Base-by-base conservation (phyloP, 2,329 filamentous ascomycete genomes). In the Magnaporthiopsis incrustans region DNA sequence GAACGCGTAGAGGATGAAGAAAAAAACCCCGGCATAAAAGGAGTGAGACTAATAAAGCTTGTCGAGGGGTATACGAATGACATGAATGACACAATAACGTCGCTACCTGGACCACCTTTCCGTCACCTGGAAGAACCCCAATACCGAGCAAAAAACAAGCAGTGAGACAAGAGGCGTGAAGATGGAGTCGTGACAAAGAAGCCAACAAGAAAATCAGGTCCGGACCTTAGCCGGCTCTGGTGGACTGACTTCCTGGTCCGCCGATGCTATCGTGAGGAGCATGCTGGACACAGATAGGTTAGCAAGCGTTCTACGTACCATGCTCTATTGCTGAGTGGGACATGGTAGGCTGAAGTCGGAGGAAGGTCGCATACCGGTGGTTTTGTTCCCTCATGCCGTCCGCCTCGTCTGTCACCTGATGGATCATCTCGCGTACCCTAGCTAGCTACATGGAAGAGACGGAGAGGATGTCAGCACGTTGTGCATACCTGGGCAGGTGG, bases 351-450 rank as follows among this genome's bases (percentile, higher is more conserved):
- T 4, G 38, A 15, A 60, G 6, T 60, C 25, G 18, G 35, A 15
- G 18, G 11, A 32, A n/a, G 4, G 10, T 57, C 26, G 64, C 68
- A 1, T 66, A 69, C 69, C 65, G 62, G 27, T 63, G 63, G 44
- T 73, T 74, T 63, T 70, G 69, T n/a, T 70, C 68, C 15, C 66
- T 67, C 64, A 74, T 64, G 32, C 73, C 70, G 25, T 73, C 66
- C 60, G 73, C 70, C 26, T 73, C 68, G 35, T 73, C 73, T 58
- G 67, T 62, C 35, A 75, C 69, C 57, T 71, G 70, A 35, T 68
- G 68, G 32, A 71, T 67, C 4, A 67, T 70, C 30, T 69, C 67
- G 4, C 70, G 68, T 15, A 70, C 69, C 64, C 71, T 75, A 73
- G 70, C 69, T 61, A 75, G 68, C 73, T 75, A 64, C 58, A 64